phyloP scores from a whole-genome alignment of 169 alveolate genomes.

The Plasmodium vivax region DNA sequence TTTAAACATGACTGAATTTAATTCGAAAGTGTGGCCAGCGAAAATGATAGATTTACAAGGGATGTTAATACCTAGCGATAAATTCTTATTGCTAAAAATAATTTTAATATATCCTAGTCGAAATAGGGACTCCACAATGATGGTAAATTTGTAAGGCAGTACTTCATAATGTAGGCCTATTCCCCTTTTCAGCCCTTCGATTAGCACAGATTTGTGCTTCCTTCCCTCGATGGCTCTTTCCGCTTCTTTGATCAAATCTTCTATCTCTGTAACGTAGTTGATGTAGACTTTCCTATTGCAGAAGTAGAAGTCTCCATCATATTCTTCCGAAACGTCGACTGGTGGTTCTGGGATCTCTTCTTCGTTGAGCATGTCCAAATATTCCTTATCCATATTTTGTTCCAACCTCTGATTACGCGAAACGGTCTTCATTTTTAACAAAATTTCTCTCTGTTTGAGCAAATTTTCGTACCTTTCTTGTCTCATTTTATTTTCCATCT shows the following conservation, averaged over 20 bases:
- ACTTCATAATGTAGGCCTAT: conserved; percentile 94
- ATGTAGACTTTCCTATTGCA: conserved; percentile 82
- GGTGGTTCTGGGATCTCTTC: conserved; percentile 88
- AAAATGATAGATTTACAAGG: conserved; percentile 92
- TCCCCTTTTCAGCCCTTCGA: conserved; percentile 91
- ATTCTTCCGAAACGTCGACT: conserved; percentile 89
- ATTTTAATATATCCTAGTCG: conserved; percentile 88
- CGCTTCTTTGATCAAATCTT: conserved; percentile 81
- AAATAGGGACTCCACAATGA: conserved; percentile 88
- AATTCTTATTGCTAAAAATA: conserved; percentile 88
- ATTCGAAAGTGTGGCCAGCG: conserved; percentile 87
- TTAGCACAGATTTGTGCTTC: conserved; percentile 76
- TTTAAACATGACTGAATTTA: conserved; percentile 91
- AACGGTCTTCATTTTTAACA: conserved; percentile 83
- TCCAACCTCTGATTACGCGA: conserved; percentile 89
- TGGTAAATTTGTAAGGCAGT: conserved; percentile 82
- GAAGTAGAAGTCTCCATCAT: conserved; percentile 89
- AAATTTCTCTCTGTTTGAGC: conserved; percentile 86
- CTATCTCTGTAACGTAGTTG: conserved; percentile 83
- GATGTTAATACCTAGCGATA: conserved; percentile 94
- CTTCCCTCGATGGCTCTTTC: conserved; percentile 81
- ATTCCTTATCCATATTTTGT: conserved; percentile 86
- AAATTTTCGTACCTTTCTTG: conserved; percentile 85
- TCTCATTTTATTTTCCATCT: conserved; percentile 85
- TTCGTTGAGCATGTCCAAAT: conserved; percentile 81